Base-by-base conservation (phyloP, 306 rosid genomes). In the Glycine tomentella region DNA sequence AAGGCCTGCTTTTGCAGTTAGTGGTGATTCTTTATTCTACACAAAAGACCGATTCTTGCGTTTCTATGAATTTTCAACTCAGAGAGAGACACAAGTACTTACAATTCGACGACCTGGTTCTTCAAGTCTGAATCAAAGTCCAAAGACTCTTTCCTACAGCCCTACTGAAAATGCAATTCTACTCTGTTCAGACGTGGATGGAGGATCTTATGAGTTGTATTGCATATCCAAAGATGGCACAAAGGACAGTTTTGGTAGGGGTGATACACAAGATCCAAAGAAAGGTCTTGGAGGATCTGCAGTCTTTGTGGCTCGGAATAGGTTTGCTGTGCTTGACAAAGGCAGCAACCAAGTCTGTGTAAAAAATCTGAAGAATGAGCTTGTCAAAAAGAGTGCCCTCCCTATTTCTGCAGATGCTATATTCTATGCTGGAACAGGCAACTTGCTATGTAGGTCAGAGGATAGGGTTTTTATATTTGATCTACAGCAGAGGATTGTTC, bases 271-370 rank as follows among this genome's bases (percentile, higher is more conserved):
- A 80, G 99, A 95, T 53, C 91, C 99, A 67, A 95, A 89, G 92
- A 91, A 87, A 88, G 99, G 99, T 9, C 59, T 64, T 87, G 98
- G 97, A 76, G 97, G 97, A 69, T 95, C 99, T 52, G 97, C 97
- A 10, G 90, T 95, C 65, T 95, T 95, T 88, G 93, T 93, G 56
- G 94, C 92, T 84, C 91, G 99, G 64, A 93, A 93, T 86, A 88
- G 97, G 86, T 95, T 95, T 69, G 97, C 97, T 0, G 97, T 95
- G 81, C 93, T 95, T 80, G 97, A 95, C 84, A 94, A 89, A 87
- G 73, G 84, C 85, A 91, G 58, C 88, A 94, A 92, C 76, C 94
- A 88, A 84, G 90, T 92, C 46, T 57, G 84, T 48, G 79, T 91
- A 8, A 94, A 92, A 87, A 94, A 87, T 82, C 78, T 94, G 82